Percentiles rank a stretch among this genome's conserved stretches.
Evolutionary conservation across 148 eudicot genomes (phyloP).

Genomic region (Nepenthes mirabilis): DNA sequence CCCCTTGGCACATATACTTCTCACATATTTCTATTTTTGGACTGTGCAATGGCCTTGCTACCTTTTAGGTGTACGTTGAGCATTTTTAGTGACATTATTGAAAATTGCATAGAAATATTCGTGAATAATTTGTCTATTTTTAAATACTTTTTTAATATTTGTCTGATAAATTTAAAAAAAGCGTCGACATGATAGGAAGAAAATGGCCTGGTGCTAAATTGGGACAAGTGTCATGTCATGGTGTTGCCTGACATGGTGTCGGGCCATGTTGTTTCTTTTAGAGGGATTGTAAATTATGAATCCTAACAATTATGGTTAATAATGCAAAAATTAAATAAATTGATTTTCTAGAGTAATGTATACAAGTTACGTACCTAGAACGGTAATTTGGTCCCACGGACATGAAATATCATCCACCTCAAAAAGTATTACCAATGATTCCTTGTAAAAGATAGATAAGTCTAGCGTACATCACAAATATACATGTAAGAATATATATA

Average conservation of each 20-base stretch:
- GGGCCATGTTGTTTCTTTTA: background rate
- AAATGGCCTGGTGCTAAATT: background rate
- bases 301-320: background rate
- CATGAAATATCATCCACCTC: no score
- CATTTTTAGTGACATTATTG: background rate
- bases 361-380: no score
- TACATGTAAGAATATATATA: no score
- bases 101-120: background rate
- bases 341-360: no score
- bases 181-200: background rate
- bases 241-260: background rate
- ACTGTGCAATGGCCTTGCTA: background rate
- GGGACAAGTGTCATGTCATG: background rate
- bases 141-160: background rate
- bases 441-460: no score
- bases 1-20: background rate
- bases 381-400: no score
- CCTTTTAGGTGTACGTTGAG: slow-evolving; percentile 1
- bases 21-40: slow-evolving; percentile 1
- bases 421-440: no score
- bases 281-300: no score
- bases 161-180: background rate
- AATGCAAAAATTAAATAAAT: background rate
- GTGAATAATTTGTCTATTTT: slow-evolving; percentile 2
- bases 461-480: no score